Evolutionary conservation across 169 alveolate genomes (phyloP).

Genomic region (Plasmodium gallinaceum): DNA sequence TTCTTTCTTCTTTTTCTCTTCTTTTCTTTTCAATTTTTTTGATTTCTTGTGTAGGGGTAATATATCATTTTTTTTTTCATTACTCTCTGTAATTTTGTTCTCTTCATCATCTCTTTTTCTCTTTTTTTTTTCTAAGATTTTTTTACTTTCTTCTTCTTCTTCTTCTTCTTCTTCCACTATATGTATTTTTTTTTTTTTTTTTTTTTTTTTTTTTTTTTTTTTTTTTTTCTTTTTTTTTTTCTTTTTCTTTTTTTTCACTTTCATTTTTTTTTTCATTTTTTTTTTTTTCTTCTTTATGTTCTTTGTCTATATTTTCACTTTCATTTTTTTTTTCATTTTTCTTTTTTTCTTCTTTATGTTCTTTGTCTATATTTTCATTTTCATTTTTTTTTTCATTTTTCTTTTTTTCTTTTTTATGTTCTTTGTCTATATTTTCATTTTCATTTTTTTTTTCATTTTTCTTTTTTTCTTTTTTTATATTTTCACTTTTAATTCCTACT

Average conservation of each 20-base stretch:
- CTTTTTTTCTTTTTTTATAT: not conserved
- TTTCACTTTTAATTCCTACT: not conserved
- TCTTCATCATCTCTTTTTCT: not conserved
- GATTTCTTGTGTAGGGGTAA: not conserved
- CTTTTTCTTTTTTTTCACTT: not conserved
- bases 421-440: not conserved
- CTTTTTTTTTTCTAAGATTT: not conserved
- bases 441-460: not conserved
- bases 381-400: not conserved
- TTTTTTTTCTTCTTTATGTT: not conserved
- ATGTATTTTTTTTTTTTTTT: not conserved
- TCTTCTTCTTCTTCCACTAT: not conserved
- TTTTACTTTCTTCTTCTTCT: not conserved
- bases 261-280: not conserved
- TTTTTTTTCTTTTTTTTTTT: not conserved
- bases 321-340: not conserved
- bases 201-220: not conserved
- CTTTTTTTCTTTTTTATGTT: not conserved
- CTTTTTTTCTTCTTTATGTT: not conserved
- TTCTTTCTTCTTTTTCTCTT: constrained; percentile 21
- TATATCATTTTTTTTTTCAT: not conserved
- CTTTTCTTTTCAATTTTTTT: constrained; percentile 20
- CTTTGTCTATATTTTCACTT: not conserved
- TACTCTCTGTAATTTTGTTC: not conserved
- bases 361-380: not conserved